Base-by-base conservation (phyloP, 2,329 filamentous ascomycete species). In the Claviceps capensis region DNA sequence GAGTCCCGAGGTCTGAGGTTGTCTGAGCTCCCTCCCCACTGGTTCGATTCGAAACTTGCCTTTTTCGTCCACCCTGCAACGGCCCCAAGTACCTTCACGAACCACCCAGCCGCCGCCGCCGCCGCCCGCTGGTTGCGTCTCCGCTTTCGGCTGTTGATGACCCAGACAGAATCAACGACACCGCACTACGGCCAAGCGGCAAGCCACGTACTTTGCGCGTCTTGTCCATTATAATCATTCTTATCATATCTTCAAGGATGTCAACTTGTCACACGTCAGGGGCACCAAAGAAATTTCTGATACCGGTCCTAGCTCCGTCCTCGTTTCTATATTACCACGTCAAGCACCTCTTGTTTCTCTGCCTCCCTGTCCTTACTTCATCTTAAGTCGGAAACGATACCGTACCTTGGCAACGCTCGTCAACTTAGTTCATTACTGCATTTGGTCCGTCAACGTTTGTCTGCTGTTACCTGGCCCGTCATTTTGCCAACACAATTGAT, bases 91-190 rank as follows among this genome's bases (percentile, higher is more conserved):
- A 48, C 50, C 47, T 47, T 50, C 48, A 44, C 36, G 6, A 38
- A 19, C 13, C 43, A 36, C 19, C 45, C 46, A 36, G 45, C 41
- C 46, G 46, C 46, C 40, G 48, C 46, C 40, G 48, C 48, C 48
- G 46, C 45, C 48, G 46, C 47, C 49, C 52, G 48, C 54, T 48
- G 50, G 52, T 54, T 54, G 54, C 44, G 14, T 48, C 55, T 56
- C 55, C 53, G 55, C 49, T 56, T 47, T 53, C 55, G 55, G 55
- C 51, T 56, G 50, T 49, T 48, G 30, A 37, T 51, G 48, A 53
- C 45, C 53, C 50, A 50, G 42, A 50, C 48, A 49, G 37, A 47
- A 49, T 51, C 52, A 54, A 34, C 52, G 46, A 51, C 52, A 51
- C 49, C 46, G 41, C 41, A 17, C 47, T 48, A 48, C 48, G 16